Evolutionary conservation across 805 yeast genomes (phyloP).

Genomic region (Candida xiaguanensis): DNA sequence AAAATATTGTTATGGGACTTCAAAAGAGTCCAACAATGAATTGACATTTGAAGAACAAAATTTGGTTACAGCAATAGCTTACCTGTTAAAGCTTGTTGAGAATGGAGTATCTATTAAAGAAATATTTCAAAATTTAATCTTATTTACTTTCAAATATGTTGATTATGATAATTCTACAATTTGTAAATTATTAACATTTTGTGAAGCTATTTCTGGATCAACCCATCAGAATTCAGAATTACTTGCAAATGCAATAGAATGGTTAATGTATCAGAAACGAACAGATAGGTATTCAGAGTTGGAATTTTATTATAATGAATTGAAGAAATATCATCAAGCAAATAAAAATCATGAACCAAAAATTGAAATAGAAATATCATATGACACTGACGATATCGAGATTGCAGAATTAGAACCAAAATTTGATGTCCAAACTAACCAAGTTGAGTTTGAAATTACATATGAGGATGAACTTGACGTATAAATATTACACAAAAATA

Average conservation of each 20-base stretch:
- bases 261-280: constrained; percentile 13
- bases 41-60: not conserved
- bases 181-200: constrained; percentile 13
- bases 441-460: constrained; percentile 5
- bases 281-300: not conserved
- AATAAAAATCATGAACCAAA: not conserved
- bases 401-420: constrained; percentile 2
- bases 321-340: not conserved
- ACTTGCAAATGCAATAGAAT: constrained; percentile 20
- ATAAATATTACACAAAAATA: not conserved
- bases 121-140: constrained; percentile 21
- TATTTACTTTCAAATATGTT: constrained; percentile 18
- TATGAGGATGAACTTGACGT: not conserved
- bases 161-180: constrained; percentile 12
- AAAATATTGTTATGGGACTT: constrained; percentile 6
- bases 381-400: constrained; percentile 1
- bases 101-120: constrained; percentile 26
- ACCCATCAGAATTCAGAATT: constrained; percentile 15
- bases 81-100: constrained; percentile 16
- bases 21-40: constrained; percentile 2
- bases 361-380: not conserved
- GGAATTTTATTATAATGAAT: not conserved
- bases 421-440: not conserved
- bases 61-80: constrained; percentile 14
- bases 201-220: constrained; percentile 13